These are phyloP conservation scores for Aspergillus avenaceus DNA, from an alignment of 495 filamentous ascomycete species.

Conservation along the genomic window DNA sequence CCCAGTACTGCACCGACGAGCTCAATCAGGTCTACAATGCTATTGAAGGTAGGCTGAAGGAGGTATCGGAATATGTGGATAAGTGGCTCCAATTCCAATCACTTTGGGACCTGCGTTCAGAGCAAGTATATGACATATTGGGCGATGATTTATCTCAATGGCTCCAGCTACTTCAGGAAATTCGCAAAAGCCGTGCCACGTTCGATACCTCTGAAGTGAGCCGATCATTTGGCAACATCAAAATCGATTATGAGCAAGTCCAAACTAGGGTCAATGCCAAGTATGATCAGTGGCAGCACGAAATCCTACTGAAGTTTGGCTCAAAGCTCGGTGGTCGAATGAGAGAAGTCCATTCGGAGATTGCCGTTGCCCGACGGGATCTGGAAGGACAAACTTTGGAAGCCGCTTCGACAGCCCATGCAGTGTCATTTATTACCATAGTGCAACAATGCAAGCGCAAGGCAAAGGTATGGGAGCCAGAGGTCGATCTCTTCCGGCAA, in stretches of 20 bases:
- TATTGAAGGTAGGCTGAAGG: constrained; percentile 72
- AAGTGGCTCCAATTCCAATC: constrained; percentile 99
- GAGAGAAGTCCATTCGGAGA: constrained; percentile 81
- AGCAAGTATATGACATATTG: constrained; percentile 86
- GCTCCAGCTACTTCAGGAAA: constrained; percentile 92
- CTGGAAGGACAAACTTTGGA: constrained; percentile 87
- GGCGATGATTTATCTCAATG: constrained; percentile 89
- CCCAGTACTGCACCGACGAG: constrained; percentile 69
- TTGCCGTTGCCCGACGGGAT: constrained; percentile 81
- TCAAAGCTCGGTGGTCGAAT: constrained; percentile 82
- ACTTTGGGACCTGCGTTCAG: constrained; percentile 93
- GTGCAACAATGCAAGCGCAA: constrained; percentile 94
- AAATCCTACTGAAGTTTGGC: constrained; percentile 90
- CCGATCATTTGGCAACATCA: constrained; percentile 85
- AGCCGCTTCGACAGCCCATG: constrained; percentile 88
- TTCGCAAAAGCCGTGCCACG: constrained; percentile 84
- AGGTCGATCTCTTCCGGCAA: constrained; percentile 91
- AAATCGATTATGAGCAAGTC: constrained; percentile 96
- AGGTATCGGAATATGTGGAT: constrained; percentile 79
- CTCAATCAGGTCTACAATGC: constrained; percentile 73
- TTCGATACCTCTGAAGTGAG: constrained; percentile 95
- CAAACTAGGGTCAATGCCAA: constrained; percentile 97
- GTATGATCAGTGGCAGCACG: constrained; percentile 99
- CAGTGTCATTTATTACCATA: constrained; percentile 95
- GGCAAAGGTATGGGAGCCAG: constrained; percentile 87